Conservation (phyloP, 2,329 filamentous ascomycete genomes). For the Colletotrichum sp. region DNA sequence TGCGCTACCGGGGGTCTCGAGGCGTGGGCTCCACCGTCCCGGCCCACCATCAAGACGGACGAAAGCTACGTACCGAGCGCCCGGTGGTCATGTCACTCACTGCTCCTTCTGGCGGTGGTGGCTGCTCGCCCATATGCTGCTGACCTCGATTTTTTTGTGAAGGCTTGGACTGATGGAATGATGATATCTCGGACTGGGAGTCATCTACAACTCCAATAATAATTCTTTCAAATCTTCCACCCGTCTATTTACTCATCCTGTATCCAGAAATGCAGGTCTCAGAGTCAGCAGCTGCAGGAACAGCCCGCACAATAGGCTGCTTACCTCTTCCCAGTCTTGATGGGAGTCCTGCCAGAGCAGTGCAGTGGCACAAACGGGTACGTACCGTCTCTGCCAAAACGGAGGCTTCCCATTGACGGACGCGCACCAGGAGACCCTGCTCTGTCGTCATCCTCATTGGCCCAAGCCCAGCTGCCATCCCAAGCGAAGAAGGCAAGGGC, state of each 20-base stretch:
- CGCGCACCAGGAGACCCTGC: background rate
- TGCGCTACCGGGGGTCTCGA: slow-evolving; percentile 9
- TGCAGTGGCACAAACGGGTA: background rate
- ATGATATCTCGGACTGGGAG: background rate
- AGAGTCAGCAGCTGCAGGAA: background rate
- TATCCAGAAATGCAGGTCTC: background rate
- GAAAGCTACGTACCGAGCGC: background rate
- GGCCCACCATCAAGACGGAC: background rate
- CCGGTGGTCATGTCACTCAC: slow-evolving; percentile 1
- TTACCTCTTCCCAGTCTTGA: background rate
- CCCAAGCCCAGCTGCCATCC: background rate
- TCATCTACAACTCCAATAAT: background rate
- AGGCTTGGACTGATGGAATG: background rate
- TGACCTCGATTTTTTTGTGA: background rate
- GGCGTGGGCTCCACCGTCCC: background rate
- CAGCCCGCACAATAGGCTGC: background rate
- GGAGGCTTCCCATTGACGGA: background rate
- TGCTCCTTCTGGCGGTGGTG: background rate
- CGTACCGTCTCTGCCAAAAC: background rate
- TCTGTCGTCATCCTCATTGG: background rate
- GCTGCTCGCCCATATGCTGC: background rate
- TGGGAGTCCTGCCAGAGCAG: background rate
- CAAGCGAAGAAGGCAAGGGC: background rate
- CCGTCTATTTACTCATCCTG: background rate
- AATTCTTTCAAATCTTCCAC: background rate